Evolutionary conservation across 352 stramenopile species (phyloP).

Genomic region (Pythium rhizo-oryzae): DNA sequence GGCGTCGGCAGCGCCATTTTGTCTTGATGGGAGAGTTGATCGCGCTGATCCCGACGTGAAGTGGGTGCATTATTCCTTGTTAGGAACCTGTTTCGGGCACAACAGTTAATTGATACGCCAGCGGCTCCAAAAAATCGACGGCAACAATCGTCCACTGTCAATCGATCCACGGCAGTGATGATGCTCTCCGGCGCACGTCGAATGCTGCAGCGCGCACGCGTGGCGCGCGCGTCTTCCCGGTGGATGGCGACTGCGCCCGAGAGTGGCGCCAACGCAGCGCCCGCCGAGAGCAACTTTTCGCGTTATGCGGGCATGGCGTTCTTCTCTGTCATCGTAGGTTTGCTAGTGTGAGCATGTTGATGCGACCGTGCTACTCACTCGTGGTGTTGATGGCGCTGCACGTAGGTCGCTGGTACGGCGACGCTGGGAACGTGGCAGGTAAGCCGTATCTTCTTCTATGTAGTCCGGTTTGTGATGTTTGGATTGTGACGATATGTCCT

Average conservation of each 20-base stretch:
- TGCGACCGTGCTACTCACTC: conserved; percentile 1
- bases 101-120: conserved; percentile 3
- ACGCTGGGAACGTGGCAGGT: conserved; percentile 86
- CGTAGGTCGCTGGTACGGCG: conserved; percentile 70
- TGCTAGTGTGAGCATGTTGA: background rate
- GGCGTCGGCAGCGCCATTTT: conserved; percentile 3
- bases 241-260: conserved; percentile 36
- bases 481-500: background rate
- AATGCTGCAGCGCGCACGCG: conserved; percentile 13
- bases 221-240: conserved; percentile 23
- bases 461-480: background rate
- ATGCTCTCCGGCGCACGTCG: conserved; percentile 18
- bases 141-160: conserved; percentile 19
- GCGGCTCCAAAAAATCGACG: conserved; percentile 16
- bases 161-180: conserved; percentile 4
- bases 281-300: conserved; percentile 68
- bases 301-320: conserved; percentile 85
- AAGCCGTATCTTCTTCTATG: background rate
- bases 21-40: background rate
- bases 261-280: background rate
- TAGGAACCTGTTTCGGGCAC: background rate
- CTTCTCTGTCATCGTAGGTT: conserved; percentile 73
- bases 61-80: background rate
- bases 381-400: background rate
- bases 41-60: background rate